Percentiles rank a stretch among this genome's conserved stretches.
Evolutionary conservation across 192 early-diverging fungal genomes (phyloP).

Genomic region (Linnemannia zychae): DNA sequence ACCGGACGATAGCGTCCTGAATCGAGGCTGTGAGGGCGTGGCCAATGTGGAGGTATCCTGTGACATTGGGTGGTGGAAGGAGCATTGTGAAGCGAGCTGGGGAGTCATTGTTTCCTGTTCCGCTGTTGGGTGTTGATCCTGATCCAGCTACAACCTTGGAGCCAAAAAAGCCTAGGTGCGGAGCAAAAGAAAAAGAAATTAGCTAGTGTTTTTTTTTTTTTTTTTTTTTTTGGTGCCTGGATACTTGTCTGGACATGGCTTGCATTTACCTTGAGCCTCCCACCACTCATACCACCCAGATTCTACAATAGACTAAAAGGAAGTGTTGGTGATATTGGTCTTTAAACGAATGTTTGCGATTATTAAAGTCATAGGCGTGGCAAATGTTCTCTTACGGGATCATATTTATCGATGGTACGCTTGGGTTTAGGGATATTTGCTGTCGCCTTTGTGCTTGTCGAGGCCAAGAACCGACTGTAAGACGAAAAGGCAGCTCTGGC

Average conservation of each 20-base stretch:
- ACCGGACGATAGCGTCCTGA: slow-evolving; percentile 82
- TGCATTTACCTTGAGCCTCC: slow-evolving; percentile 79
- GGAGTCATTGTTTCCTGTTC: slow-evolving; percentile 58
- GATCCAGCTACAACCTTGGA: slow-evolving; percentile 33
- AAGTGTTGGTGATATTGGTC: not conserved
- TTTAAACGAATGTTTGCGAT: not conserved
- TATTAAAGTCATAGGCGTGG: not conserved
- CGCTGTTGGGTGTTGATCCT: slow-evolving; percentile 55
- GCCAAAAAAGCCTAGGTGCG: slow-evolving; percentile 45
- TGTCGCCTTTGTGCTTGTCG: not conserved
- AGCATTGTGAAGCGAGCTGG: slow-evolving; percentile 83
- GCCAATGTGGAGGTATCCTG: slow-evolving; percentile 94
- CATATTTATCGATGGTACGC: slow-evolving; percentile 47
- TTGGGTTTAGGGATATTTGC: slow-evolving; percentile 23
- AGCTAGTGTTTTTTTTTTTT: no score
- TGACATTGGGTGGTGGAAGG: slow-evolving; percentile 97
- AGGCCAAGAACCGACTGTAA: slow-evolving; percentile 6
- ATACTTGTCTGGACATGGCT: not conserved
- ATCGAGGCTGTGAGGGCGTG: slow-evolving; percentile 94
- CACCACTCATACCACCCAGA: slow-evolving; percentile 97
- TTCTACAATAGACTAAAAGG: slow-evolving; percentile 74
- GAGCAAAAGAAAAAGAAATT: not conserved
- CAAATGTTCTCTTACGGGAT: slow-evolving; percentile 19
- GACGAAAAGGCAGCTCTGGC: not conserved
- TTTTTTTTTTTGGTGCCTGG: not conserved